Evolutionary conservation across 306 rosid genomes (phyloP), one percentile per base, ranked within the genome.

Genomic region (Corylus americana): DNA sequence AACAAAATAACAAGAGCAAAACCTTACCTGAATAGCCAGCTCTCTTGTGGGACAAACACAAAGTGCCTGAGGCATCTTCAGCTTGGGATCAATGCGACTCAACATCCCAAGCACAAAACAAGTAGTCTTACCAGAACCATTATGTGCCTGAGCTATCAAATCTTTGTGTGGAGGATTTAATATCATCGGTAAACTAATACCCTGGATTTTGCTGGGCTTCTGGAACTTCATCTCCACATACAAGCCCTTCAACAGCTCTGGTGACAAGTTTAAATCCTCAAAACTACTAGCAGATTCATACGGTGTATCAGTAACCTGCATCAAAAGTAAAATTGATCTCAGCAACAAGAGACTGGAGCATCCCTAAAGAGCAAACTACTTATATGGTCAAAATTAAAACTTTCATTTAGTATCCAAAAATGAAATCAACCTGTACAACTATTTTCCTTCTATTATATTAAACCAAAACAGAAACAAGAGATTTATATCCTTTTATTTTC

Each of bases 101-200:
- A 92, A 79, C 97, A 94, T 94, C 70, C 97, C 98, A 13, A 94
- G 97, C 70, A 92, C 97, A 49, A 94, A 94, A 78, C 98, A 94
- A 17, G 98, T 94, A 2, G 98, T 94, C 86, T 94, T 94, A 1
- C 98, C 97, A 3, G 98, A 94, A 61, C 98, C 97, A 54, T 94
- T 94, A 77, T 92, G 98, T 6, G 98, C 98, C 80, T 95, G 98
- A 1, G 98, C 97, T 12, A 92, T 90, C 84, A 95, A 79, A 77
- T 92, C 94, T 73, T 86, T 88, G 66, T 86, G 17, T 5, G 98
- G 98, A 42, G 97, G 92, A 5, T 73, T 89, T 77, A 95, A 83
- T 20, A 95, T 92, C 98, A 95, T 95, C 0, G 98, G 98, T 87
- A 95, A 80, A 57, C 89, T 90, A 75, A 92, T 84, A 11, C 94